Base-by-base conservation (phyloP, 495 filamentous ascomycete genomes). In the Hyaloscypha finlandica region DNA sequence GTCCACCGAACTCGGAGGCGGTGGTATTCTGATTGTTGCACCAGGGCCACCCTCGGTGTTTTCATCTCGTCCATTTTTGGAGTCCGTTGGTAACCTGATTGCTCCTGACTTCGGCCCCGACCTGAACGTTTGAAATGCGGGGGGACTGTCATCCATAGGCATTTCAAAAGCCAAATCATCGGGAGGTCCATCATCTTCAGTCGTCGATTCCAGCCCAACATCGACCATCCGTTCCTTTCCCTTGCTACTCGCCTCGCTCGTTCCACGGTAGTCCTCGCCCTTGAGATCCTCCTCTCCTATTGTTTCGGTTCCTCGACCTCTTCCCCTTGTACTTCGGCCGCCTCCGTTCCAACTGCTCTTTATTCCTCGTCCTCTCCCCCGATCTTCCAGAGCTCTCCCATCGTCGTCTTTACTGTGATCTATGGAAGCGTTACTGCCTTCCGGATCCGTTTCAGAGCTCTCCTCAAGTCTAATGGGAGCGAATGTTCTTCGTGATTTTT, bases 401-500 rank as follows among this genome's bases (percentile, higher is more conserved):
- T 74, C 72, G 4, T 67, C 61, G 32, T 69, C 68, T 39, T 83
- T 85, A 61, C 86, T 83, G 1, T 83, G 81, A 16, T 82, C 85
- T 35, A 87, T 51, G 3, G 87, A 88, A 42, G 76, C 83, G 61
- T 79, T 77, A 70, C 84, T 78, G 11, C 77, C 88, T 61, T 90
- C 87, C 33, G 91, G 87, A 35, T 94, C 92, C 8, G 87, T 83
- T 76, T 94, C 93, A 9, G 88, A 89, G 63, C 91, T 95, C 53
- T 95, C 91, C 22, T 89, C 90, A 39, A 97, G 71, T 66, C 87
- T 82, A 74, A 90, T 90, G 20, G 87, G 84, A 30, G 92, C 93
- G 74, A 97, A 94, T 59, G 96, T 90, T 61, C 93, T 86, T 68
- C 95, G 85, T 73, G 94, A 97, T 61, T 88, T 82, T 76, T 97